phyloP scores from a whole-genome alignment of 1,284 basidiomycete genomes.

The Bjerkandera adusta region DNA sequence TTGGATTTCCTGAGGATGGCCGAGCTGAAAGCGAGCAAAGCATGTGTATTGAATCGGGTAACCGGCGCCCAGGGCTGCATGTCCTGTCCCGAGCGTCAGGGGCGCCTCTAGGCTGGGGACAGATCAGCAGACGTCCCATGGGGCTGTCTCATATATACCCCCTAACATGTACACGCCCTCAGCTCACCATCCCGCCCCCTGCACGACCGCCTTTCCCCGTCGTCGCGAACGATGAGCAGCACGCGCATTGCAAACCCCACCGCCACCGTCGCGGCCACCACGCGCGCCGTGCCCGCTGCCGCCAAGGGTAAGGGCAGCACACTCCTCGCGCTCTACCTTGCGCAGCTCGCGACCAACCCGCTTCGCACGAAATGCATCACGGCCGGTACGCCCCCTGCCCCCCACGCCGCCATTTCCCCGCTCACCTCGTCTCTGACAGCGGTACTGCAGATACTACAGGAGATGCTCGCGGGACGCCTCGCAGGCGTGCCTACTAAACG shows the following conservation, averaged over 20 bases:
- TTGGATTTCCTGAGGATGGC: no score
- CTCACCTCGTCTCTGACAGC: constrained; percentile 35
- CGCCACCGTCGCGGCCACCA: neutral
- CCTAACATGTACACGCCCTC: neutral
- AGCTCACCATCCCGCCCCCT: neutral
- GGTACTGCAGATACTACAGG: constrained; percentile 73
- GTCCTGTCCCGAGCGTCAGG: neutral
- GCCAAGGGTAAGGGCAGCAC: constrained; percentile 21
- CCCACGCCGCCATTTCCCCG: neutral
- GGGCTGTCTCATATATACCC: constrained; percentile 2
- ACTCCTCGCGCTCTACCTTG: constrained; percentile 63
- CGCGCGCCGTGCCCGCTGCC: neutral
- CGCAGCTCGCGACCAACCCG: constrained; percentile 61
- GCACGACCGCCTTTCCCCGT: no score
- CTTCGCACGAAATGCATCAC: constrained; percentile 76
- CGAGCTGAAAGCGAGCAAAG: no score
- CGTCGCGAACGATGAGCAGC: constrained; percentile 7
- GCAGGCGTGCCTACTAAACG: constrained; percentile 55
- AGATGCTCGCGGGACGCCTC: constrained; percentile 73
- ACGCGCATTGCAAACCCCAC: constrained; percentile 6
- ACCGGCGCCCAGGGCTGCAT: neutral
- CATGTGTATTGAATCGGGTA: no score
- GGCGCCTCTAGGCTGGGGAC: neutral
- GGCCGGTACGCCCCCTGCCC: constrained; percentile 41
- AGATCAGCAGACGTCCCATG: neutral